These are phyloP conservation scores for Cordyceps tenuipes DNA, from an alignment of 2,329 filamentous ascomycete genomes.

Conservation along the genomic window DNA sequence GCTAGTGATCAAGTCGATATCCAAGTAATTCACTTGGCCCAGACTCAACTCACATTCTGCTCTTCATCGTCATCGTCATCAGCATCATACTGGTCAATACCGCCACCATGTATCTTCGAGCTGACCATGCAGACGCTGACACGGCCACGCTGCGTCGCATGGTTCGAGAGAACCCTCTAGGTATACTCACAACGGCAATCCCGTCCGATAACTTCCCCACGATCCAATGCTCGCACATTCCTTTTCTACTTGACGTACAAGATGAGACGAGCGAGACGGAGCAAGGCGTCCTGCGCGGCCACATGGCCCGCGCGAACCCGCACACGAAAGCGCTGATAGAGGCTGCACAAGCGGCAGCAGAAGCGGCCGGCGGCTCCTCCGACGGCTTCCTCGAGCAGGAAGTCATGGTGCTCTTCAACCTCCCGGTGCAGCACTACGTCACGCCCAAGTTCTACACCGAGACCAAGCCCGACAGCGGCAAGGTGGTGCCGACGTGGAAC, in stretches of 20 bases:
- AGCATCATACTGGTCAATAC: background rate
- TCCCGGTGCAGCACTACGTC: slow-evolving; percentile 52
- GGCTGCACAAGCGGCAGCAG: slow-evolving; percentile 19
- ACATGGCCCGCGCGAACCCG: slow-evolving; percentile 55
- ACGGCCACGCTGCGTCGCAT: slow-evolving; percentile 43
- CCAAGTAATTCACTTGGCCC: background rate
- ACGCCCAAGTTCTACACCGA: slow-evolving; percentile 60
- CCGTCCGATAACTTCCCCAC: slow-evolving; percentile 37
- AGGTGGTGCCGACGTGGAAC: slow-evolving; percentile 65
- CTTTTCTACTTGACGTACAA: slow-evolving; percentile 46
- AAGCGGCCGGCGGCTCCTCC: background rate
- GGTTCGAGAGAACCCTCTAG: slow-evolving; percentile 52
- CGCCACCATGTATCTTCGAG: slow-evolving; percentile 9
- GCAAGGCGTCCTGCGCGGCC: slow-evolving; percentile 45
- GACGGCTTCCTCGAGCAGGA: slow-evolving; percentile 37
- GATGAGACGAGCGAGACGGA: slow-evolving; percentile 32
- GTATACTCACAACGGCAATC: slow-evolving; percentile 55
- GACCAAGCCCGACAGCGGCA: slow-evolving; percentile 55
- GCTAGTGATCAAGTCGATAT: background rate
- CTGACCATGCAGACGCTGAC: slow-evolving; percentile 41
- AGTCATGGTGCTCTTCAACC: slow-evolving; percentile 55
- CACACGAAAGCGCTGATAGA: slow-evolving; percentile 55
- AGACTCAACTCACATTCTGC: background rate
- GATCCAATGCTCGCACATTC: slow-evolving; percentile 53
- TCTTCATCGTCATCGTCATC: background rate